Evolutionary conservation across 441 rosid genomes (phyloP).

Genomic region (Brassica hybrid): DNA sequence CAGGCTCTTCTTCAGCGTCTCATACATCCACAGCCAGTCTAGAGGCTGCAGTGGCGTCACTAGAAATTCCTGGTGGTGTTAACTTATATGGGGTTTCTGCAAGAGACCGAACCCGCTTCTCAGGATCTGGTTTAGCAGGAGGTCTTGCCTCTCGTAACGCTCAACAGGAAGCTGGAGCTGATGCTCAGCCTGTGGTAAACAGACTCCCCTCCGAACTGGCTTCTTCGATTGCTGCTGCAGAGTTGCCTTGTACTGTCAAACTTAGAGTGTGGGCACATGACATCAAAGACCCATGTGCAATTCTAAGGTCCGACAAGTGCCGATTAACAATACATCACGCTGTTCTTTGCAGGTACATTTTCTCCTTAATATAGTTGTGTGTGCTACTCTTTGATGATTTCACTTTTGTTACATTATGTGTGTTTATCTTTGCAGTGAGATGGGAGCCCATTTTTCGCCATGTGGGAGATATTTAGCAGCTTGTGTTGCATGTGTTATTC

Average conservation of each 20-base stretch:
- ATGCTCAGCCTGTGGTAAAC: conserved; percentile 59
- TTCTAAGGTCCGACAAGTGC: conserved; percentile 62
- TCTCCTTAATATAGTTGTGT: conserved; percentile 7
- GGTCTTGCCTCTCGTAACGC: conserved; percentile 46
- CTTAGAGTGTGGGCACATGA: conserved; percentile 88
- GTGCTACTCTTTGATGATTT: conserved; percentile 16
- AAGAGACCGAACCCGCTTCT: conserved; percentile 55
- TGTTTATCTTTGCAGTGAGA: conserved; percentile 72
- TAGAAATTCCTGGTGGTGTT: conserved; percentile 54
- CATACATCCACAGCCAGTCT: conserved; percentile 46
- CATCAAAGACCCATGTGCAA: conserved; percentile 70
- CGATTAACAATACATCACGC: conserved; percentile 86
- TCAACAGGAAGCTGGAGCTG: conserved; percentile 52
- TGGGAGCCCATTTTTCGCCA: conserved; percentile 99
- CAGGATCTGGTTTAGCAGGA: conserved; percentile 50
- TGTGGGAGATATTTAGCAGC: conserved; percentile 97
- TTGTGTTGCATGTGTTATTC: conserved; percentile 92
- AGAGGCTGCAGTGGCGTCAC: conserved; percentile 60
- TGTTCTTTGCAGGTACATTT: conserved; percentile 82
- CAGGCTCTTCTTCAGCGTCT: conserved; percentile 49
- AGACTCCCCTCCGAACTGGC: conserved; percentile 81
- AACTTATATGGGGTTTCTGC: conserved; percentile 58
- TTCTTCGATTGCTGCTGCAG: conserved; percentile 79
- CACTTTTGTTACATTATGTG: conserved; percentile 13
- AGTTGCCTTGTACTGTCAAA: conserved; percentile 95